phyloP scores from a whole-genome alignment of 371 early-diverging fungal species.

The Basidiobolus meristosporus region DNA sequence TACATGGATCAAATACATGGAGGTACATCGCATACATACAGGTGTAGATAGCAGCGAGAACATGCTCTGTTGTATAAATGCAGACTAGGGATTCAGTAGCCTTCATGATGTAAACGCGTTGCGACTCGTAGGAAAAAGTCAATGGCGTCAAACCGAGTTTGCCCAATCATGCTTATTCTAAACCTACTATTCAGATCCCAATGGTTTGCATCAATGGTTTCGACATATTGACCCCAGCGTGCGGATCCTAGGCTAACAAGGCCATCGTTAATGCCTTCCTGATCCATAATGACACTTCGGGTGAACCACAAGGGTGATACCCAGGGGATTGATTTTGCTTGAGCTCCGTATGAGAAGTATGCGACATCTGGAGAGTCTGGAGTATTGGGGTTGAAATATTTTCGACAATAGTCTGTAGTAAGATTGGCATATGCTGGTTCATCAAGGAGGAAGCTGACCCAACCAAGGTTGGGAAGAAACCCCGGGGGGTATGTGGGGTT shows the following conservation, averaged over 20 bases:
- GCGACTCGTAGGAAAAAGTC: constrained; percentile 60
- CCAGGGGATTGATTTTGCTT: constrained; percentile 17
- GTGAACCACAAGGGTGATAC: too few relatives aligned
- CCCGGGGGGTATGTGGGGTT: too few relatives aligned
- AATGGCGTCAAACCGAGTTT: constrained; percentile 38
- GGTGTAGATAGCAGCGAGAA: too few relatives aligned
- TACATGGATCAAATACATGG: too few relatives aligned
- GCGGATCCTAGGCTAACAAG: constrained; percentile 61
- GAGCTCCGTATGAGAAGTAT: constrained; percentile 66
- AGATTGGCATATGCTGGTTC: constrained; percentile 77
- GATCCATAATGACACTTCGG: constrained; percentile 40
- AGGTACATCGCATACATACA: too few relatives aligned
- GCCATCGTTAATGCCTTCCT: constrained; percentile 86
- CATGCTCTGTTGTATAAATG: too few relatives aligned
- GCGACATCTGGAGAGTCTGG: constrained; percentile 51
- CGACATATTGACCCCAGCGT: constrained; percentile 70
- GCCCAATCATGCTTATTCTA: constrained; percentile 14
- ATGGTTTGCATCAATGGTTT: constrained; percentile 62
- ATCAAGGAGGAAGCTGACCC: constrained; percentile 40
- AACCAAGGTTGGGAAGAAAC: too few relatives aligned
- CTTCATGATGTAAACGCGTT: constrained; percentile 40
- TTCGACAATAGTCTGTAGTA: constrained; percentile 62
- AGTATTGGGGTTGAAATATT: constrained; percentile 69
- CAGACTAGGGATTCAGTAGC: too few relatives aligned
- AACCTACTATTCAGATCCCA: constrained; percentile 55